These are phyloP conservation scores for Pyrenochaeta sp. DNA, from an alignment of 2,329 filamentous ascomycete species.

Conservation along the genomic window DNA sequence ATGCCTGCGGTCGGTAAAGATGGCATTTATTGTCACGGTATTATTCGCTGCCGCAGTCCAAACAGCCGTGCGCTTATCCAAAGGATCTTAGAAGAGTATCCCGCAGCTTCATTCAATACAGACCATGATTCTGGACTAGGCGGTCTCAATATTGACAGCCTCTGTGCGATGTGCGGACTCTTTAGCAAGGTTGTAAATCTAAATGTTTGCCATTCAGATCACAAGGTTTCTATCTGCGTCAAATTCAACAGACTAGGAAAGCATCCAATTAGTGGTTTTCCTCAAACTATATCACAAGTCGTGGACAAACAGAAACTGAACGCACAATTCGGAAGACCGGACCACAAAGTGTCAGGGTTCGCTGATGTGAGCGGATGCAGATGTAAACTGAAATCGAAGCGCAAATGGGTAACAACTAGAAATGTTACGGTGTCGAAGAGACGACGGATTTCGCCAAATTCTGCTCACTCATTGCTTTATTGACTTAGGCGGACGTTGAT, in stretches of 20 bases:
- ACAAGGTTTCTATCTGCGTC: slow-evolving; percentile 14
- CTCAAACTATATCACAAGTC: slow-evolving; percentile 10
- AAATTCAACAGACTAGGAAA: slow-evolving; percentile 6
- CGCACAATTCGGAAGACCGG: slow-evolving; percentile 13
- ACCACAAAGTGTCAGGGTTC: slow-evolving; percentile 9
- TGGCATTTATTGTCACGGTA: slow-evolving; percentile 2
- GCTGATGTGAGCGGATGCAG: slow-evolving; percentile 4
- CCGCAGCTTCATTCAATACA: slow-evolving; percentile 9
- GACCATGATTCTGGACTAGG: slow-evolving; percentile 10
- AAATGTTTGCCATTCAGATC: slow-evolving; percentile 8
- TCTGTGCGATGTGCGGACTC: slow-evolving; percentile 8
- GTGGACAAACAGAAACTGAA: slow-evolving; percentile 15
- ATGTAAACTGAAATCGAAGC: background rate
- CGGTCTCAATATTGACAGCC: slow-evolving; percentile 2
- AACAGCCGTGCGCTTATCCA: slow-evolving; percentile 8
- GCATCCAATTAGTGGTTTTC: slow-evolving; percentile 22
- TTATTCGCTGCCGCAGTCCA: slow-evolving; percentile 15
- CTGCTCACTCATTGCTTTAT: no score
- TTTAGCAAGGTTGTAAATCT: slow-evolving; percentile 13
- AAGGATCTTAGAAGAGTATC: slow-evolving; percentile 19
- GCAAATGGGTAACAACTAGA: no score
- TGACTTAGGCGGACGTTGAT: no score
- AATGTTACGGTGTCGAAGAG: no score
- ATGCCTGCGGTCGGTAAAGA: slow-evolving; percentile 2
- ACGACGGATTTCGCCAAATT: no score